Conservation (phyloP, 176 grass and related monocot species). For the Rhipidocladum racemiflorum region DNA sequence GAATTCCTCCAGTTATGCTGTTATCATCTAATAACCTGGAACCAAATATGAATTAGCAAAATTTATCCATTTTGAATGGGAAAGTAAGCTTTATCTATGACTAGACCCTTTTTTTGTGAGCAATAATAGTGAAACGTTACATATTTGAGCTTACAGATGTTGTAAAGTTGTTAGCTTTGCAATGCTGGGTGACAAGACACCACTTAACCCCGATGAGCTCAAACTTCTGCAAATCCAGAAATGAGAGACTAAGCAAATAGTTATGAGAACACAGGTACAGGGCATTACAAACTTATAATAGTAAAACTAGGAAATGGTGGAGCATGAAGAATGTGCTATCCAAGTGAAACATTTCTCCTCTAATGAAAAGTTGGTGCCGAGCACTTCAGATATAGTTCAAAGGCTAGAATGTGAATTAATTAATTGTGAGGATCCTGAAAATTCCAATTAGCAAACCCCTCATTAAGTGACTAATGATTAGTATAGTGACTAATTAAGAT, state of each 20-base stretch:
- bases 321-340: background rate
- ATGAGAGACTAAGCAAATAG: conserved; percentile 15
- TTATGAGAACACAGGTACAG: background rate
- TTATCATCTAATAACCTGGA: conserved; percentile 67
- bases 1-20: conserved; percentile 79
- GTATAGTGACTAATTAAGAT: no score
- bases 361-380: background rate
- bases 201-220: conserved; percentile 54
- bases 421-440: no score
- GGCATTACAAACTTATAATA: background rate
- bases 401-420: no score
- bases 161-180: conserved; percentile 55
- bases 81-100: background rate
- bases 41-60: conserved; percentile 6
- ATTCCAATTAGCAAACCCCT: no score
- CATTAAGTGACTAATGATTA: no score
- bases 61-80: background rate
- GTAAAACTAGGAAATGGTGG: background rate
- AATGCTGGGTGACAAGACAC: conserved; percentile 67
- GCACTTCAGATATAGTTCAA: background rate
- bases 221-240: conserved; percentile 54
- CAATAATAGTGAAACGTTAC: background rate
- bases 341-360: conserved; percentile 8
- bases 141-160: conserved; percentile 58
- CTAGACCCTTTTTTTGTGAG: background rate